Percentiles rank a stretch among this genome's conserved stretches.
Evolutionary conservation across 2,329 filamentous ascomycete species (phyloP).

Genomic region (Claviceps pusilla): DNA sequence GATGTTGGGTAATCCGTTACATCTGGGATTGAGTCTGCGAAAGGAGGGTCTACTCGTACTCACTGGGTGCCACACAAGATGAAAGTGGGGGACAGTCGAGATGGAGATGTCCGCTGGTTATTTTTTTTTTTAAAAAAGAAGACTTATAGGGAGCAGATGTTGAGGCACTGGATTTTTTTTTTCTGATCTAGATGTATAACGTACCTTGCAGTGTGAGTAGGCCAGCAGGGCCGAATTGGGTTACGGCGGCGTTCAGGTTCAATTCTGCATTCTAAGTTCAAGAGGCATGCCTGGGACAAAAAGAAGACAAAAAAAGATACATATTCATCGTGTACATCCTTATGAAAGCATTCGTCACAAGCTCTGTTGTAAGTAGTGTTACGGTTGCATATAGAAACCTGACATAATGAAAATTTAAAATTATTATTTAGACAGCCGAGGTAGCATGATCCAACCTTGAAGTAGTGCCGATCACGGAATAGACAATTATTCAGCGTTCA

Average conservation of each 20-base stretch:
- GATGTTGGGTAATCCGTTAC: background rate
- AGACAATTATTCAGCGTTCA: background rate
- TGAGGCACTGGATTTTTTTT: conserved; percentile 5
- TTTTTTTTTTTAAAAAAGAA: background rate
- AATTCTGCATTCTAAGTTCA: conserved; percentile 10
- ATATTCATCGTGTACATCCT: background rate
- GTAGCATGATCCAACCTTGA: background rate
- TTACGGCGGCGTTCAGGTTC: conserved; percentile 25
- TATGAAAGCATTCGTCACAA: background rate
- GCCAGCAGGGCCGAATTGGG: conserved; percentile 14
- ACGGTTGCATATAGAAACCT: background rate
- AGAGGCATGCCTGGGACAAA: conserved; percentile 1
- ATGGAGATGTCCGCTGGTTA: background rate
- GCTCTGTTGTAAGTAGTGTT: background rate
- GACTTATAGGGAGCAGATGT: background rate
- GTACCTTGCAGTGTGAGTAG: conserved; percentile 17
- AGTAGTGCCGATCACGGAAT: background rate
- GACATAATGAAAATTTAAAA: background rate
- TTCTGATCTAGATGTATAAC: conserved; percentile 20
- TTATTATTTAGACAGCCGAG: conserved; percentile 2
- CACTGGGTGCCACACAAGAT: background rate
- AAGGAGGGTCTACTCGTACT: background rate
- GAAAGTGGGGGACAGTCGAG: background rate
- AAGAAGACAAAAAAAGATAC: background rate
- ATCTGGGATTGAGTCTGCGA: background rate